Conservation (phyloP, 2,329 filamentous ascomycete species). For the Diaporthe velutina region DNA sequence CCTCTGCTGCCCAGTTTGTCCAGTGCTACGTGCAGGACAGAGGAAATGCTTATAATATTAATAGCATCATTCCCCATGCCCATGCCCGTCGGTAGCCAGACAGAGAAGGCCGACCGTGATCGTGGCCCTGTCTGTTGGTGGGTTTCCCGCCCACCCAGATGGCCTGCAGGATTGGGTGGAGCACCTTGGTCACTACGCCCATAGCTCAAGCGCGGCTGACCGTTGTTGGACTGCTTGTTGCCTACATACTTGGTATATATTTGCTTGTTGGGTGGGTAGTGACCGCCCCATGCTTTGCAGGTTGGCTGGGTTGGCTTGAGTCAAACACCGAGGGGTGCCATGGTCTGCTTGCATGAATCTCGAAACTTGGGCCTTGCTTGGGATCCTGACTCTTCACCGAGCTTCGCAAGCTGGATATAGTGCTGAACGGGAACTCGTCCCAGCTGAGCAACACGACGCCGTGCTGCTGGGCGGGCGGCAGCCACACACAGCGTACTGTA, state of each 20-base stretch:
- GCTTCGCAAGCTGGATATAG: background rate
- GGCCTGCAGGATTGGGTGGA: slow-evolving; percentile 20
- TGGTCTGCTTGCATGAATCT: slow-evolving; percentile 26
- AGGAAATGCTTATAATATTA: slow-evolving; percentile 9
- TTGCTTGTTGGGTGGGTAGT: background rate
- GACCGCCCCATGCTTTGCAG: background rate
- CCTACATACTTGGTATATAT: no score
- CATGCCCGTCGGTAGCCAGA: slow-evolving; percentile 1
- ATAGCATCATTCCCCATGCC: background rate
- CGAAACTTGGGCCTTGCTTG: background rate
- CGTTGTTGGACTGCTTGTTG: background rate
- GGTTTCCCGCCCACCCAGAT: background rate
- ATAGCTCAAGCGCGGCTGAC: slow-evolving; percentile 8
- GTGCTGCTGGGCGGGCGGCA: background rate
- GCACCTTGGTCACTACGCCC: background rate
- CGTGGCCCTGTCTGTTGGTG: background rate
- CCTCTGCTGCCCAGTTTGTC: background rate
- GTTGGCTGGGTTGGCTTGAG: background rate
- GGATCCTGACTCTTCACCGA: slow-evolving; percentile 16
- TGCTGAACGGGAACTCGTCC: background rate
- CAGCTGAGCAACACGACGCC: background rate
- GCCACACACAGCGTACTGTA: background rate
- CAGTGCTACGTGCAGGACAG: background rate
- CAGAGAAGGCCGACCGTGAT: slow-evolving; percentile 21
- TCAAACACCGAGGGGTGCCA: background rate